Conservation (phyloP, 805 yeast species). For the Ogataea polymorpha region DNA sequence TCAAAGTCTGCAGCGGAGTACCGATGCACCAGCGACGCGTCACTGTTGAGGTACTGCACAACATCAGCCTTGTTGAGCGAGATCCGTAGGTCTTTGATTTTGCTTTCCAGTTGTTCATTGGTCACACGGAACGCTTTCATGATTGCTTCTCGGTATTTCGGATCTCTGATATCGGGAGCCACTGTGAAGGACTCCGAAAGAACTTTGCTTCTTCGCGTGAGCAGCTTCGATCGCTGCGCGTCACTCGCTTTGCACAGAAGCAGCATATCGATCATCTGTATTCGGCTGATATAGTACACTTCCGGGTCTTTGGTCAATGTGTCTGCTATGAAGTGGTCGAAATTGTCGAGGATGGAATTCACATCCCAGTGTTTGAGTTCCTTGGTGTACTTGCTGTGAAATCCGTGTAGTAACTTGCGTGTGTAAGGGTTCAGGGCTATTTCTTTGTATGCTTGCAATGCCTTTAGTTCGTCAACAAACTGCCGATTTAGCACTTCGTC, state of each 20-base stretch:
- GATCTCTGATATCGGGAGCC: constrained; percentile 15
- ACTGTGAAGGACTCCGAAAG: constrained; percentile 11
- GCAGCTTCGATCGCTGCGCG: constrained; percentile 12
- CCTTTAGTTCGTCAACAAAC: constrained; percentile 16
- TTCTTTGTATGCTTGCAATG: constrained; percentile 15
- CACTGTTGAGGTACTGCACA: constrained; percentile 4
- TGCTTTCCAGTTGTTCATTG: constrained; percentile 2
- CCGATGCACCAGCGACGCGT: constrained; percentile 5
- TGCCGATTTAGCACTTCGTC: constrained; percentile 24
- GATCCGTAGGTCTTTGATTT: constrained; percentile 11
- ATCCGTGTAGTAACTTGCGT: constrained; percentile 12
- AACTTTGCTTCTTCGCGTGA: constrained; percentile 10
- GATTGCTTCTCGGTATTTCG: constrained; percentile 7
- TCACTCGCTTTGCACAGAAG: constrained; percentile 18
- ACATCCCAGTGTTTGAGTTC: constrained; percentile 20
- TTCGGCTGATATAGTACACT: constrained; percentile 11
- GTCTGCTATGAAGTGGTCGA: constrained; percentile 7
- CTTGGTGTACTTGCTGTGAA: constrained; percentile 14
- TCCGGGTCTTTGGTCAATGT: constrained; percentile 5
- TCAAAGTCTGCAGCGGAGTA: constrained; percentile 15
- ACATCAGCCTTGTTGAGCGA: constrained; percentile 16
- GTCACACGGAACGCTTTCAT: constrained; percentile 12
- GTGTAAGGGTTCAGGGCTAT: constrained; percentile 17
- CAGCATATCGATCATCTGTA: constrained; percentile 19
- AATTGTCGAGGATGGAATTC: constrained; percentile 9